Evolutionary conservation across 495 filamentous ascomycete species (phyloP).

Genomic region (Hypoxylon perforatum): DNA sequence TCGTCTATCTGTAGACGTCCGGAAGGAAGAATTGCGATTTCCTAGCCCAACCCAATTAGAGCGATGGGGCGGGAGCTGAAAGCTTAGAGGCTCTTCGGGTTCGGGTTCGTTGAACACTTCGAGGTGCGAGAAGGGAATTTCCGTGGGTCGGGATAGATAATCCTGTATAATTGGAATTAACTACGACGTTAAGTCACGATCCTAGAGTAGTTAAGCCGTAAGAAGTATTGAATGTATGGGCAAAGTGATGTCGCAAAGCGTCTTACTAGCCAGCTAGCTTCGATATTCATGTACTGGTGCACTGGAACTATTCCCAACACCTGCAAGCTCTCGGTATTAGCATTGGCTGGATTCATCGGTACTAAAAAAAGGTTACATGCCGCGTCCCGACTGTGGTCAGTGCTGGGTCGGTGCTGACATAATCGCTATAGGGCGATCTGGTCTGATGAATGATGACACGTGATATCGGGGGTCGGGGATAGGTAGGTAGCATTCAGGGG

Average conservation of each 20-base stretch:
- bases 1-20: constrained; percentile 29
- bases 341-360: too few species aligned
- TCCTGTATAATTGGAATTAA: background rate
- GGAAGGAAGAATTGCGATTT: constrained; percentile 13
- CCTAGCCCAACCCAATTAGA: constrained; percentile 22
- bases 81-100: background rate
- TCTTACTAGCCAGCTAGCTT: too few species aligned
- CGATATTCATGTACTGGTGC: too few species aligned
- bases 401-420: background rate
- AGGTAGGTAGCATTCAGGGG: constrained; percentile 26
- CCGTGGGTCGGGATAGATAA: background rate
- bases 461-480: constrained; percentile 20
- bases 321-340: too few species aligned
- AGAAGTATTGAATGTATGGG: too few species aligned
- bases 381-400: constrained; percentile 13
- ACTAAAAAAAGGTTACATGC: constrained; percentile 30
- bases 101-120: background rate
- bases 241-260: too few species aligned
- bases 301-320: too few species aligned
- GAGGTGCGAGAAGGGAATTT: constrained; percentile 5
- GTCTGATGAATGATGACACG: constrained; percentile 12
- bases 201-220: background rate
- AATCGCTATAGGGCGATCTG: background rate
- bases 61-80: constrained; percentile 3
- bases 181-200: background rate